Conservation (phyloP, 257 asterid genomes). For the Fraxinus anomala region DNA sequence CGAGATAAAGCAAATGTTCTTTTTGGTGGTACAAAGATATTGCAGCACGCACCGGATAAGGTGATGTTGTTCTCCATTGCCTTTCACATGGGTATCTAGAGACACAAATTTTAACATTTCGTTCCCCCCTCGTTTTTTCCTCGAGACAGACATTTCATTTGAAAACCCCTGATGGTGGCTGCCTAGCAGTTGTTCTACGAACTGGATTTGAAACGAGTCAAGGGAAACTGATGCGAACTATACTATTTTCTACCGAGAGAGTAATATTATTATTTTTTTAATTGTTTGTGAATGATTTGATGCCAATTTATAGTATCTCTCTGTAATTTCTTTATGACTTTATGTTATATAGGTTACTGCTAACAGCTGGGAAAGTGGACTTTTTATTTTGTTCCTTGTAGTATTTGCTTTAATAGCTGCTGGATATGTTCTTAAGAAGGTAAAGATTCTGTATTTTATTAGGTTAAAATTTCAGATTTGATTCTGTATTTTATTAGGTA, state of each 20-base stretch:
- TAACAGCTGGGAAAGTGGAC: slow-evolving; percentile 99
- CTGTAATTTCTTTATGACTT: slow-evolving; percentile 22
- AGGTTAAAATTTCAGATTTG: too few relatives aligned
- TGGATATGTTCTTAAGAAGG: slow-evolving; percentile 97
- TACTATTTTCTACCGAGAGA: slow-evolving; percentile 98
- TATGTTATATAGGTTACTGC: slow-evolving; percentile 78
- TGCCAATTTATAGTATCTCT: neutral
- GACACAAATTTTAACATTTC: slow-evolving; percentile 4
- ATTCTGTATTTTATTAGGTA: slow-evolving; percentile 15
- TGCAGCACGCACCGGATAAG: slow-evolving; percentile 97
- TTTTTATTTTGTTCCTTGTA: slow-evolving; percentile 88
- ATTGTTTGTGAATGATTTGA: slow-evolving; percentile 25
- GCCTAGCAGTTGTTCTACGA: slow-evolving; percentile 93
- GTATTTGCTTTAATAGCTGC: slow-evolving; percentile 95
- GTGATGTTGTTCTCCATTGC: slow-evolving; percentile 35
- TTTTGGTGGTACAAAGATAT: slow-evolving; percentile 95
- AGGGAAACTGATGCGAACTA: slow-evolving; percentile 98
- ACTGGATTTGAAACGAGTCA: slow-evolving; percentile 99
- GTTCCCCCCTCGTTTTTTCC: slow-evolving; percentile 16
- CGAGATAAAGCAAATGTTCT: slow-evolving; percentile 94
- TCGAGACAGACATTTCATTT: slow-evolving; percentile 68
- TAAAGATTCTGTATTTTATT: too few relatives aligned
- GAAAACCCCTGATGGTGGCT: slow-evolving; percentile 98
- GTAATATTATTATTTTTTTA: slow-evolving; percentile 40
- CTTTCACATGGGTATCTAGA: slow-evolving; percentile 1